A percentile compares a stretch with the other conserved stretches of the same genome.
phyloP scores from a whole-genome alignment of 192 early-diverging fungal species.

The Backusella tarrabulga region DNA sequence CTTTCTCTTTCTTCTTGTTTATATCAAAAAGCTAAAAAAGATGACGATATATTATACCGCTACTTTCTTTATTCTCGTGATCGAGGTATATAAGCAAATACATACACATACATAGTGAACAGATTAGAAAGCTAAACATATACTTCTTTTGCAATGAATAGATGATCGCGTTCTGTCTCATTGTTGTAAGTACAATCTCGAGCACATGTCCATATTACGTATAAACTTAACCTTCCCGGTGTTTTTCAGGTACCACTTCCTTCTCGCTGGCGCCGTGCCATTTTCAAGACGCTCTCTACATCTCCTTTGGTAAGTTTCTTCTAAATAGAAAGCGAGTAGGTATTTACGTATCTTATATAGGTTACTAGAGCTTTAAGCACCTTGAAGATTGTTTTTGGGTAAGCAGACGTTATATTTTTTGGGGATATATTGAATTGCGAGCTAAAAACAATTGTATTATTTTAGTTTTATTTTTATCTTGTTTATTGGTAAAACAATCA shows the following conservation, averaged over 20 bases:
- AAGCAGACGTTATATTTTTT: conserved; percentile 15
- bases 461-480: conserved; percentile 55
- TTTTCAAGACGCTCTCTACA: conserved; percentile 47
- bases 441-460: not conserved
- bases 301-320: conserved; percentile 40
- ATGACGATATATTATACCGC: conserved; percentile 29
- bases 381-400: conserved; percentile 56
- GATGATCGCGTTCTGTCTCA: conserved; percentile 26
- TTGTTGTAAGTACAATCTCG: conserved; percentile 18
- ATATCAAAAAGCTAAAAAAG: not conserved
- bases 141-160: not conserved
- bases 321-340: not conserved
- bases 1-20: not conserved
- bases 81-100: conserved; percentile 6
- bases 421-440: not conserved
- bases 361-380: conserved; percentile 28
- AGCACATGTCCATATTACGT: not conserved
- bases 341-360: conserved; percentile 11
- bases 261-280: conserved; percentile 46
- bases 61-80: conserved; percentile 19
- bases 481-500: conserved; percentile 47
- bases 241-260: conserved; percentile 48
- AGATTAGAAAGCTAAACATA: not conserved
- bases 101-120: not conserved
- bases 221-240: not conserved